Evolutionary conservation across 139 green algal species (phyloP).

Genomic region (Picochlorum sp.): DNA sequence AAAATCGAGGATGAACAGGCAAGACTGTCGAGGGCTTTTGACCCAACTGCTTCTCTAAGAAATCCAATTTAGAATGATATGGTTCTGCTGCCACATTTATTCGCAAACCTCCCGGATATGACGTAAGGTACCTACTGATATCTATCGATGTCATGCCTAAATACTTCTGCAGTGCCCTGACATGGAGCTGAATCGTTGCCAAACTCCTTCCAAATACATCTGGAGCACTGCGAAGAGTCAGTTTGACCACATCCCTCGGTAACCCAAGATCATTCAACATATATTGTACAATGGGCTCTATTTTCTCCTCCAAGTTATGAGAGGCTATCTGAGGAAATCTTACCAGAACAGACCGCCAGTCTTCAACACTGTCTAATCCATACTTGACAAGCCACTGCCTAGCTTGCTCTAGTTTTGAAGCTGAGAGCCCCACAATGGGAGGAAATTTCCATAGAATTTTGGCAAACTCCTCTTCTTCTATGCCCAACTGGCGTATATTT

Average conservation of each 20-base stretch:
- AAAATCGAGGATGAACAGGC: conserved; percentile 1
- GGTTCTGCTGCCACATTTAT: background rate
- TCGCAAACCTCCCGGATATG: conserved; percentile 6
- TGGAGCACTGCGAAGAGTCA: background rate
- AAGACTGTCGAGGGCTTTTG: background rate
- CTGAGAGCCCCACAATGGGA: background rate
- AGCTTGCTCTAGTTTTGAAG: conserved; percentile 1
- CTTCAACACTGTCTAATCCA: background rate
- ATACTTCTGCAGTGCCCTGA: conserved; percentile 1
- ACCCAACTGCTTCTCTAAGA: background rate
- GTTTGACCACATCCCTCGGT: background rate
- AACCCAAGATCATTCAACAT: conserved; percentile 1
- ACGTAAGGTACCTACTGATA: background rate
- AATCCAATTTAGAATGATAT: conserved; percentile 5
- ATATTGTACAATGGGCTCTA: background rate
- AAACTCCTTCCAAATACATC: conserved; percentile 7
- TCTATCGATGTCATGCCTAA: background rate
- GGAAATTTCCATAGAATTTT: background rate
- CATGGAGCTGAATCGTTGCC: background rate
- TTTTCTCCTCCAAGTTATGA: conserved; percentile 9
- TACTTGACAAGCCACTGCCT: background rate
- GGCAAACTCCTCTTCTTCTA: background rate
- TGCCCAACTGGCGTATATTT: background rate
- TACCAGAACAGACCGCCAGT: background rate
- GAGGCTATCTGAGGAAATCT: conserved; percentile 4